Evolutionary conservation across 2,329 filamentous ascomycete genomes (phyloP), one percentile per base, ranked within the genome.

Genomic region (Ascochyta lentis): DNA sequence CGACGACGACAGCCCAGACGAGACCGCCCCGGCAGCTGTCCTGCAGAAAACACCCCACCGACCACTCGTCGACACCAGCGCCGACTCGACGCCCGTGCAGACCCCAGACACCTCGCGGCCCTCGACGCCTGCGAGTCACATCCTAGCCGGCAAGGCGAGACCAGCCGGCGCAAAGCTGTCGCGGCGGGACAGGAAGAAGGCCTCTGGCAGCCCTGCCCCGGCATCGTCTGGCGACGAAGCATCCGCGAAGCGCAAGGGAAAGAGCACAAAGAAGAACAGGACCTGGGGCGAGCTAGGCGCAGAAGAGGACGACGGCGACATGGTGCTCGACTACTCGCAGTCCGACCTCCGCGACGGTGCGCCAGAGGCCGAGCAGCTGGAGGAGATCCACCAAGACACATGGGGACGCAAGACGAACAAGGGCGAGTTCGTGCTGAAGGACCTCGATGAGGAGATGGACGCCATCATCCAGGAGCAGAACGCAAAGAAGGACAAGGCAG

Each of bases 261-360:
- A 81, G 24, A 86, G 86, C 63, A 77, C 81, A 12, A 98, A 98
- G 81, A 93, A 92, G 75, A 91, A 91, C 67, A 87, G 95, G 60
- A 92, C 90, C 71, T 99, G 95, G 95, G 91, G 93, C 69, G 91
- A 90, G 5, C 91, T 96, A 72, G 95, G 95, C 4, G 92, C 91
- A 6, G 91, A 93, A 61, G 94, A 96, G 70, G 90, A 92, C 54
- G 86, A 89, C 54, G 90, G 91, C 57, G 86, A 86, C 66, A 83
- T 89, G 15, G 86, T 91, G 56, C 82, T 99, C 31, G 95, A 99
- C 78, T 99, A 98, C 77, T 99, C 95, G n/a, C 84, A 83, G 3
- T 57, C 62, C 83, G 84, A 45, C 83, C 85, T 63, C 74, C 74
- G 27, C 78, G 85, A 49, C 19, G 82, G 76, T 8, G 64, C 68